Base-by-base conservation (phyloP, 257 asterid genomes). In the Lycium ferocissimum region DNA sequence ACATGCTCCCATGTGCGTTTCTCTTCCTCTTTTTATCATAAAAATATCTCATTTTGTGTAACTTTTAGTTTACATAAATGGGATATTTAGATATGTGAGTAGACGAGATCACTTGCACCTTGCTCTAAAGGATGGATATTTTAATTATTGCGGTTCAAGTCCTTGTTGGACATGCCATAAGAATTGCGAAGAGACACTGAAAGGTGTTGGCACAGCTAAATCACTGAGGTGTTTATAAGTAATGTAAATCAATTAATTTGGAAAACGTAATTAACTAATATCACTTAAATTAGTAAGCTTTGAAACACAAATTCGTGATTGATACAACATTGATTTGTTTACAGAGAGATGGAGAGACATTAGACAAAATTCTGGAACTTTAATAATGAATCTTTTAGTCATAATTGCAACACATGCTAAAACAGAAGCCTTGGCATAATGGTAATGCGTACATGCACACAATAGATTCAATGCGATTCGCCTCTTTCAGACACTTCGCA, bases 1-100 rank as follows among this genome's bases (percentile, higher is more conserved):
- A 2, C 5, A 69, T 83, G 79, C 38, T 59, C 40, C 59, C 88
- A 59, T 85, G 88, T 85, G 83, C 61, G 49, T 18, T 15, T 26
- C 2, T 75, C 38, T 7, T 3, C n/a, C 12, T 37, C 49, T 37
- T 3, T 67, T 12, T 26, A 38, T 2, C 3, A 33, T 15, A 17
- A 5, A 38, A 40, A 18, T 15, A 17, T 7, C 5, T 1, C 1
- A 17, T 17, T 17, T 40, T 40, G 7, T 43, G 11, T 61, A 4
- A 10, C 0, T 10, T 65, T 26, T 26, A 0, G 43, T 26, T 65
- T 13, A 65, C 26, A n/a, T 40, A 43, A 71, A 4, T 18, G 17
- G 14, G 54, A 38, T 17, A 38, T 69, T 8, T 69, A 37, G 22
- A 15, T 38, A 17, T 71, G 2, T 40, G 7, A 10, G 4, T 63